Evolutionary conservation across 192 early-diverging fungal genomes (phyloP), one percentile per base, ranked within the genome.

Genomic region (Coemansia sp.): DNA sequence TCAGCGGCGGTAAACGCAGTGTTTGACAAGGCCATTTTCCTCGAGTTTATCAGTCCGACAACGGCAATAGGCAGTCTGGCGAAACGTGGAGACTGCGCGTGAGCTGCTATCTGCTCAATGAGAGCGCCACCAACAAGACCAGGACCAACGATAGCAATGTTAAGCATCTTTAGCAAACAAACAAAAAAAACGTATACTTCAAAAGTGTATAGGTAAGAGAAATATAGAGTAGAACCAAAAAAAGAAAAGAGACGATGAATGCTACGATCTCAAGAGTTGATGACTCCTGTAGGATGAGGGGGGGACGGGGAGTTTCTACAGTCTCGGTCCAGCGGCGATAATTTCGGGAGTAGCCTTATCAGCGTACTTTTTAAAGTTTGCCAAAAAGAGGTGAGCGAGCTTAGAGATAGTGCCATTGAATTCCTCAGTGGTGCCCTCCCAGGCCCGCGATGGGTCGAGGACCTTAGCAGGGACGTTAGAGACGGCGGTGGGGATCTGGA

Each of bases 111-210:
- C 84, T 98, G 96, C 59, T 86, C 80, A 35, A 97, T 77, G 52
- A 98, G 88, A 63, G 91, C 95, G n/a, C 89, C 87, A 67, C 96
- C 96, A 63, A 98, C 96, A 59, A 96, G 89, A 47, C 96, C 96
- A 59, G 95, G 92, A 38, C 96, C 96, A 78, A 98, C 88, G 66
- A 98, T 91, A 64, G 92, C 96, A 74, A 98, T 78, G 77, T 90
- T 91, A 63, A 93, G 74, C 82, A 83, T 83, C 26, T 6, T 58
- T 30, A 16, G 9, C 8, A 32, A 64, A 64, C 19, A 63, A 63
- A 43, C n/a, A 23, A 16, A 50, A 43, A 32, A 23, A 16, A 50
- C n/a, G 37, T 39, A 38, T 58, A 28, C 32, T 32, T 39, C 3
- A 33, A 35, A 67, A 61, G n/a, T 17, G 42, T 37, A 37, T 59